Conservation (phyloP, 805 yeast species). For the Grigorovia yakushimaensis region DNA sequence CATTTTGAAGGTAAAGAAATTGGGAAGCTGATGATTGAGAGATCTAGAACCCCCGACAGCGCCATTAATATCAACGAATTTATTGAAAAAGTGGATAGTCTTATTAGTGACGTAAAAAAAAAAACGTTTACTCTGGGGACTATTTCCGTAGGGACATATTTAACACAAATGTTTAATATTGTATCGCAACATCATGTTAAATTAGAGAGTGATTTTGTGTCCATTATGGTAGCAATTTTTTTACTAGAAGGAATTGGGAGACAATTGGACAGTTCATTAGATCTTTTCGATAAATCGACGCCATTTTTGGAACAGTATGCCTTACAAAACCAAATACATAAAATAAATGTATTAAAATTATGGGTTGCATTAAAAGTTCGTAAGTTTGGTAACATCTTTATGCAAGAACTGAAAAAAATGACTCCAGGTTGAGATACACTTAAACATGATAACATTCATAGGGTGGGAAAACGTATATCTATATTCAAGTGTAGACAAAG, state of each 20-base stretch:
- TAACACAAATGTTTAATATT: conserved; percentile 82
- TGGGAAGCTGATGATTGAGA: conserved; percentile 90
- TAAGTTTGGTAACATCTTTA: not conserved
- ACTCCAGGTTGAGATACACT: not conserved
- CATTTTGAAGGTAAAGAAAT: conserved; percentile 91
- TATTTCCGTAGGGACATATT: conserved; percentile 81
- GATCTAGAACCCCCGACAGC: conserved; percentile 91
- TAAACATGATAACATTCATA: not conserved
- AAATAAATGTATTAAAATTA: conserved; percentile 33
- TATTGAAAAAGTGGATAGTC: conserved; percentile 74
- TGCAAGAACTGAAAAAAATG: not conserved
- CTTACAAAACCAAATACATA: not conserved
- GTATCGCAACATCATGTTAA: conserved; percentile 90
- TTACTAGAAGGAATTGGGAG: conserved; percentile 92
- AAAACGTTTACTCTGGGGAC: conserved; percentile 89
- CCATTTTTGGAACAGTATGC: conserved; percentile 71
- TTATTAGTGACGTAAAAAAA: conserved; percentile 72
- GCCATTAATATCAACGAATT: conserved; percentile 78
- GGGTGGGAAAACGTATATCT: no score
- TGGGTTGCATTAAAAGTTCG: conserved; percentile 58
- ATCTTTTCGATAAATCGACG: conserved; percentile 84
- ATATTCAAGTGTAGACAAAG: no score
- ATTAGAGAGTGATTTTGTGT: conserved; percentile 94
- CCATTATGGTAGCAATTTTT: conserved; percentile 88
- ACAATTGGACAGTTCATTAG: conserved; percentile 85